phyloP scores from a whole-genome alignment of 2,329 filamentous ascomycete species.

The Xylaria sp. region DNA sequence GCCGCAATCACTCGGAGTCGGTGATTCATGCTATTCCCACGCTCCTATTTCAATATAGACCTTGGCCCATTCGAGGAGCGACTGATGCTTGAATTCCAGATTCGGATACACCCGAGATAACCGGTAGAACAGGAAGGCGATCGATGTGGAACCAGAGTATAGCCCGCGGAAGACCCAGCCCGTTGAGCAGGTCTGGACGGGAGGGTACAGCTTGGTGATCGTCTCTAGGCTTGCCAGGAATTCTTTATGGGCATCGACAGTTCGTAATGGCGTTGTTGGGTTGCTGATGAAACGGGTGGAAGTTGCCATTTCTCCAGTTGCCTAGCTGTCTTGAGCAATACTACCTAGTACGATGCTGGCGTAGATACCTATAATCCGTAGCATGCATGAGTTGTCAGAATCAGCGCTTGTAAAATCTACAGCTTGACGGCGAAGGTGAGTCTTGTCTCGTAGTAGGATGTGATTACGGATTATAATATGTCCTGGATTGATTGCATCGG shows the following conservation, averaged over 20 bases:
- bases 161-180: slow-evolving; percentile 40
- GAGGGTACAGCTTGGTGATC: slow-evolving; percentile 21
- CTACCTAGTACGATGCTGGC: too few relatives aligned
- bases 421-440: too few relatives aligned
- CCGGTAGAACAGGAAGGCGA: slow-evolving; percentile 51
- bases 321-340: too few relatives aligned
- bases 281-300: slow-evolving; percentile 22
- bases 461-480: too few relatives aligned
- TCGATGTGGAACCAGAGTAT: slow-evolving; percentile 48
- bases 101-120: slow-evolving; percentile 42
- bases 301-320: slow-evolving; percentile 10
- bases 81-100: slow-evolving; percentile 39
- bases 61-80: slow-evolving; percentile 41
- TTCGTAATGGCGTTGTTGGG: slow-evolving; percentile 3
- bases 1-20: slow-evolving; percentile 44
- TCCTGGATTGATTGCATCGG: too few relatives aligned
- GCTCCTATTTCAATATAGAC: slow-evolving; percentile 41
- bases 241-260: slow-evolving; percentile 18
- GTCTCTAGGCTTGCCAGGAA: slow-evolving; percentile 24
- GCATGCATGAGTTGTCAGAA: too few relatives aligned
- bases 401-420: too few relatives aligned
- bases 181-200: slow-evolving; percentile 28
- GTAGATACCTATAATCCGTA: too few relatives aligned
- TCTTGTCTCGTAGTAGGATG: too few relatives aligned
- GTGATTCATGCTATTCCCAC: slow-evolving; percentile 28